Base-by-base conservation (phyloP, 306 rosid genomes). In the Cucumis sativus region DNA sequence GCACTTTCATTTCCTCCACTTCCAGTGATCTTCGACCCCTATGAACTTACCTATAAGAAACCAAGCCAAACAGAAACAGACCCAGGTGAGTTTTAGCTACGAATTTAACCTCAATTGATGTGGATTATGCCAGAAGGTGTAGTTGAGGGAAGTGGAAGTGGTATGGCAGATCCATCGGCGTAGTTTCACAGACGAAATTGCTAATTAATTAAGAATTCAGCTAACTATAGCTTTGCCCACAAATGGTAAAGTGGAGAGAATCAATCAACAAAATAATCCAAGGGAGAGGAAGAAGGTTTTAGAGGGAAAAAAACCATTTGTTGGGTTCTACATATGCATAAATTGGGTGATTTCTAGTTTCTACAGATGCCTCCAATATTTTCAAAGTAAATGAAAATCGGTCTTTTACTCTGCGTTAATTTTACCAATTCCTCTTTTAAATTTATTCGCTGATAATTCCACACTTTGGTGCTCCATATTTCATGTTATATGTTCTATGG, bases 1-100 rank as follows among this genome's bases (percentile, higher is more conserved):
- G 99, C 74, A 95, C 97, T 83, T 92, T 95, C 97, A 87, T 91
- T 59, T 61, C 33, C 65, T 11, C 23, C 79, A 71, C 56, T 13
- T 71, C 64, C 72, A 63, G 70, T 51, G 55, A 68, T 40, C 56
- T 41, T 12, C 51, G 28, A 47, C n/a, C 18, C 55, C 57, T 25
- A 20, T 11, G 62, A 40, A 64, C 15, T 71, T 0, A 51, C 73
- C 56, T 55, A 39, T 58, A 74, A 78, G 47, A 82, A 57, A 74
- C 4, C 39, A 75, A 23, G 11, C 30, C 10, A 65, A 52, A 83
- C 59, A 66, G 81, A 67, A 77, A 65, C 12, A 69, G 49, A 51
- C 78, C 68, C 80, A 85, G 84, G 65, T 63, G 67, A 79, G 76
- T 28, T 54, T 6, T 76, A 84, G 81, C 80, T 74, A 18, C 45